Evolutionary conservation across 768 basidiomycete species (phyloP).

Genomic region (Boletellus emodensis): DNA sequence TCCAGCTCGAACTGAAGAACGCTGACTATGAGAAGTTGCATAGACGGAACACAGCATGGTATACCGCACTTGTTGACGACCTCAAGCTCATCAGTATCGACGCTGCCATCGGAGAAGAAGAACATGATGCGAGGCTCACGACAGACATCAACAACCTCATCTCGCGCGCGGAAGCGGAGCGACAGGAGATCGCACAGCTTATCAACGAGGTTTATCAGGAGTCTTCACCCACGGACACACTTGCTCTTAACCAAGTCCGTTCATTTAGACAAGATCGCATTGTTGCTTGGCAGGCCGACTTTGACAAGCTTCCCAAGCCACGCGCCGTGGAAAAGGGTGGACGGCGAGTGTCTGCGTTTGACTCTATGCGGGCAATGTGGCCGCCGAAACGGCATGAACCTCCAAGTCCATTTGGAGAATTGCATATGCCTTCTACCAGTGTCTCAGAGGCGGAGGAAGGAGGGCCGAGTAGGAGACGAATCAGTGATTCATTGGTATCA

Average conservation of each 20-base stretch:
- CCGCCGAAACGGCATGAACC: conserved; percentile 48
- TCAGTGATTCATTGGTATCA: conserved; percentile 54
- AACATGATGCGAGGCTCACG: conserved; percentile 58
- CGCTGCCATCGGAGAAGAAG: conserved; percentile 74
- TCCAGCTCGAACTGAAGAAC: conserved; percentile 87
- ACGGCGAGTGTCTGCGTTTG: conserved; percentile 60
- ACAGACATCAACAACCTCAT: conserved; percentile 66
- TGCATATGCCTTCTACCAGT: conserved; percentile 56
- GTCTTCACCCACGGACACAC: conserved; percentile 76
- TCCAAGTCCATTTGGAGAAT: conserved; percentile 49
- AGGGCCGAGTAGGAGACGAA: conserved; percentile 39
- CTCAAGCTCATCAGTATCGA: conserved; percentile 74
- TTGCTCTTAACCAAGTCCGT: conserved; percentile 82
- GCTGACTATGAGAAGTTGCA: conserved; percentile 79
- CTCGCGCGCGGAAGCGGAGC: conserved; percentile 68
- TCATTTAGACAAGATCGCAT: conserved; percentile 88
- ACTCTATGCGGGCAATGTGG: conserved; percentile 70
- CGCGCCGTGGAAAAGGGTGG: conserved; percentile 51
- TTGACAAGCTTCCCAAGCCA: conserved; percentile 77
- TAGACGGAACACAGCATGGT: conserved; percentile 69
- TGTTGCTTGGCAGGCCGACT: conserved; percentile 95
- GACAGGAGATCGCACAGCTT: conserved; percentile 63
- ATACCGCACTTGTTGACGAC: conserved; percentile 69
- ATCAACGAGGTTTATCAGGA: conserved; percentile 81
- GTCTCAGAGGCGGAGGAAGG: conserved; percentile 75